A percentile compares a stretch with the other conserved stretches of the same genome.
These are phyloP conservation scores for Sphaerulina populicola DNA, from an alignment of 2,329 filamentous ascomycete genomes.

Conservation along the genomic window DNA sequence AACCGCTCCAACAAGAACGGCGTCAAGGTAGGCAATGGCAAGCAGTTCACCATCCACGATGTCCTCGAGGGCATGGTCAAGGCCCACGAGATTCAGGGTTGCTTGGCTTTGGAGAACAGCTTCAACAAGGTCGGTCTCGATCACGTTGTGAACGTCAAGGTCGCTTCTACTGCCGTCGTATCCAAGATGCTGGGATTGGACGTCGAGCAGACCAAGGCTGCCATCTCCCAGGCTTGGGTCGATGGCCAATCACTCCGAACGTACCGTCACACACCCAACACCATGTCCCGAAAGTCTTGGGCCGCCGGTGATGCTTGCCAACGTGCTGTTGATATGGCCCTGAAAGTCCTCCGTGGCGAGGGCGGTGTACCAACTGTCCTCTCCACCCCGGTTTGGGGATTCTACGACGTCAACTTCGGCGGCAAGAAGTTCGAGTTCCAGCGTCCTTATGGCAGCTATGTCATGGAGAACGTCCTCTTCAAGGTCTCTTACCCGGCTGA, in stretches of 20 bases:
- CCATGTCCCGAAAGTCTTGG: slow-evolving; percentile 99
- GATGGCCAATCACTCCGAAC: slow-evolving; percentile 93
- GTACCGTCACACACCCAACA: slow-evolving; percentile 96
- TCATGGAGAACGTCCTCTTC: slow-evolving; percentile 99
- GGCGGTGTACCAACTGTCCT: slow-evolving; percentile 85
- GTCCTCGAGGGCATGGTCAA: slow-evolving; percentile 92
- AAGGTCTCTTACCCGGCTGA: slow-evolving; percentile 98
- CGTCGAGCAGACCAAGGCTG: slow-evolving; percentile 87
- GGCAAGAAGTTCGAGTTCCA: slow-evolving; percentile 95
- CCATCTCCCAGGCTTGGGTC: slow-evolving; percentile 93
- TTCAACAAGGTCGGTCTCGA: slow-evolving; percentile 98
- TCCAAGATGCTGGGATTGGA: slow-evolving; percentile 87
- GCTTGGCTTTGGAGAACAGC: slow-evolving; percentile 91
- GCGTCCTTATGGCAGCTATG: slow-evolving; percentile 91
- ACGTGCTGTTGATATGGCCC: slow-evolving; percentile 90
- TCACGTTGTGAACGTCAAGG: slow-evolving; percentile 96
- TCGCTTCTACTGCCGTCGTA: slow-evolving; percentile 87
- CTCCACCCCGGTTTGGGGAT: slow-evolving; percentile 88
- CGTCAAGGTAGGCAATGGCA: slow-evolving; percentile 61
- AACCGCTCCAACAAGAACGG: slow-evolving; percentile 87
- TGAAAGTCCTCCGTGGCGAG: slow-evolving; percentile 96
- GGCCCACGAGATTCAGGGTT: slow-evolving; percentile 97
- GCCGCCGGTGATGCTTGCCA: slow-evolving; percentile 97
- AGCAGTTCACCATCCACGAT: slow-evolving; percentile 79
- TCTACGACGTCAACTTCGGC: slow-evolving; percentile 97